Percentiles rank a stretch among this genome's conserved stretches.
These are phyloP conservation scores for Cytospora chrysosperma DNA, from an alignment of 2,329 filamentous ascomycete species.

Conservation along the genomic window DNA sequence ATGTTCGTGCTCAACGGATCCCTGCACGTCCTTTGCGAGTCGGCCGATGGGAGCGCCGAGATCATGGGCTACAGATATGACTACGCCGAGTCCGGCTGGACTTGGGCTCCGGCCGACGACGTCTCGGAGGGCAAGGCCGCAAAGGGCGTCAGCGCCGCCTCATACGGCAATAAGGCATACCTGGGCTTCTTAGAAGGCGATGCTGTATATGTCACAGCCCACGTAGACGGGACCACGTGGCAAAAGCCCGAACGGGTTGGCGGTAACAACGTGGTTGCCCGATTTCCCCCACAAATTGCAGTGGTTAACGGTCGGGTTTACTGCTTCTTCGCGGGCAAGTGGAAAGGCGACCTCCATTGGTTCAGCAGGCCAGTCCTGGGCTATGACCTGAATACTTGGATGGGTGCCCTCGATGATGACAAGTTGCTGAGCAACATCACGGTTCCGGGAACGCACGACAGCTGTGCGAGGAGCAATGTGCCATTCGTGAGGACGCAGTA, in stretches of 20 bases:
- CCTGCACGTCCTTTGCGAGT: conserved; percentile 35
- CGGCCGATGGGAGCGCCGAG: conserved; percentile 29
- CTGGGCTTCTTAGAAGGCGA: conserved; percentile 20
- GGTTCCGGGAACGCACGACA: conserved; percentile 74
- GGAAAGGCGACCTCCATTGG: conserved; percentile 35
- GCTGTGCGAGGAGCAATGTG: conserved; percentile 36
- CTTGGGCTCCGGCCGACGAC: conserved; percentile 35
- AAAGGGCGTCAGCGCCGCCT: conserved; percentile 19
- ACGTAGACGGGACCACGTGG: conserved; percentile 12
- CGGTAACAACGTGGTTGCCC: background rate
- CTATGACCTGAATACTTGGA: conserved; percentile 55
- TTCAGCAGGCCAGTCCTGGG: conserved; percentile 35
- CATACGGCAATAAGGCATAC: conserved; percentile 20
- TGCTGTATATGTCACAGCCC: conserved; percentile 18
- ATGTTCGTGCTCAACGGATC: conserved; percentile 34
- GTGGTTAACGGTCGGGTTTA: conserved; percentile 21
- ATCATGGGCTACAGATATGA: conserved; percentile 35
- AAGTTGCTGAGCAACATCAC: conserved; percentile 62
- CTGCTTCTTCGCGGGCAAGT: conserved; percentile 26
- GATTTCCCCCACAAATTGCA: conserved; percentile 22
- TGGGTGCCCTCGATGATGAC: conserved; percentile 57
- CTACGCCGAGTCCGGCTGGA: conserved; percentile 32
- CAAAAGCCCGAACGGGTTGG: conserved; percentile 13
- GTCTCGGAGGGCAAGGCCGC: conserved; percentile 32
- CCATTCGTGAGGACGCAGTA: conserved; percentile 74